Evolutionary conservation across 345 rosid genomes (phyloP).

Genomic region (Rhodamnia argentea): DNA sequence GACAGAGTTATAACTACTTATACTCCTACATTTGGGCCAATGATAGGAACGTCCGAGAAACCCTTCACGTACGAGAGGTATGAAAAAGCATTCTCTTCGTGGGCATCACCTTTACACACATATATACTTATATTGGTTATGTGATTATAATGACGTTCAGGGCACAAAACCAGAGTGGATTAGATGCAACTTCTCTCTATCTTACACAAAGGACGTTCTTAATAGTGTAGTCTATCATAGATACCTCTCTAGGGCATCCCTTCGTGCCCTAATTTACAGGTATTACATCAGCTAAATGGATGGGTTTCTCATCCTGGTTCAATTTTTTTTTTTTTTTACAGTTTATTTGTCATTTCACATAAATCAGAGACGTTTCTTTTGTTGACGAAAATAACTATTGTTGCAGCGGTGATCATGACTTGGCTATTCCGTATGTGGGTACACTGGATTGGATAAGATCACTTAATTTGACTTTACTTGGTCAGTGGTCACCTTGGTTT

Average conservation of each 20-base stretch:
- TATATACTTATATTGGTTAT: no score
- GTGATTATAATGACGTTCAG: background rate
- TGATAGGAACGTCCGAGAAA: conserved; percentile 11
- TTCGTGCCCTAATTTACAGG: conserved; percentile 19
- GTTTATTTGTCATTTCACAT: background rate
- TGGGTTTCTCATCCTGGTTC: background rate
- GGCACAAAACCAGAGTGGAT: conserved; percentile 5
- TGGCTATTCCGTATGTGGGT: conserved; percentile 8
- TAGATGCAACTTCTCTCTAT: conserved; percentile 12
- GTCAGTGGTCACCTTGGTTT: conserved; percentile 16
- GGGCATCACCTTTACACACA: no score
- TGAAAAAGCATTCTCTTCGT: background rate
- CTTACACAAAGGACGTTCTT: background rate
- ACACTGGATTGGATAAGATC: conserved; percentile 20
- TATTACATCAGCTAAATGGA: background rate
- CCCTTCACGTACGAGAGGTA: background rate
- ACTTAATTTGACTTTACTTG: conserved; percentile 8
- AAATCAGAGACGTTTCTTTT: background rate
- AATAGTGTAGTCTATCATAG: background rate
- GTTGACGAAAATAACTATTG: background rate
- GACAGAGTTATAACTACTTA: background rate
- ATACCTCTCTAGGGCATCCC: conserved; percentile 6
- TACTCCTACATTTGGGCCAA: conserved; percentile 15
- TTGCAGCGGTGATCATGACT: conserved; percentile 25
- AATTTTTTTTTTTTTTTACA: background rate